Conservation (phyloP, 2,329 filamentous ascomycete genomes). For the Zymoseptoria passerinii region DNA sequence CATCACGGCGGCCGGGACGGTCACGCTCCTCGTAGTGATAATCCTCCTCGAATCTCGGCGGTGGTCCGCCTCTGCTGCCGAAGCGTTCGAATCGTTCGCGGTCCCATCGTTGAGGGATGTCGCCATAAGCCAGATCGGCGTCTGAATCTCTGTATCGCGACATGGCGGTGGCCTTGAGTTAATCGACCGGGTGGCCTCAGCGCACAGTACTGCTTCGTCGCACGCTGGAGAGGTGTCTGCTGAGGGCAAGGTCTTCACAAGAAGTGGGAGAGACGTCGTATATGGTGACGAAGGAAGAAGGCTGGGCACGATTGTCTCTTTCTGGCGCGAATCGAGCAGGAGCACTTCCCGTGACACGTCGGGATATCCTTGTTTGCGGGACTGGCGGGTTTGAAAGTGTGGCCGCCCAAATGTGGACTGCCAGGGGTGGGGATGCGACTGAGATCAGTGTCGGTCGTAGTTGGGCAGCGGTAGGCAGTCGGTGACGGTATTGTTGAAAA, state of each 20-base stretch:
- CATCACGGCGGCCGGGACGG: constrained; percentile 33
- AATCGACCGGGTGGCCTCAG: background rate
- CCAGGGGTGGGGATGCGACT: background rate
- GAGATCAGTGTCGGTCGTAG: too few relatives aligned
- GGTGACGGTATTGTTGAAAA: background rate
- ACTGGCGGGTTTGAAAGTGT: background rate
- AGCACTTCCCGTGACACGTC: background rate
- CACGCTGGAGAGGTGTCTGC: background rate
- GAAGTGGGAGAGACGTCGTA: background rate
- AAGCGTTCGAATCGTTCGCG: constrained; percentile 44
- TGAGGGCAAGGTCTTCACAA: background rate
- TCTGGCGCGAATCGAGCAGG: background rate
- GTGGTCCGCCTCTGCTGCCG: constrained; percentile 25
- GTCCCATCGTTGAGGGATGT: constrained; percentile 43
- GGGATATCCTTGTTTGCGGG: background rate
- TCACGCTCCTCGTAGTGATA: constrained; percentile 34
- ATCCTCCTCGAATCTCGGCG: constrained; percentile 34
- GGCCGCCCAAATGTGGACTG: background rate
- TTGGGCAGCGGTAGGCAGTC: background rate
- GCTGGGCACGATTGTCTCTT: background rate
- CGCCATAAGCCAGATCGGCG: constrained; percentile 37
- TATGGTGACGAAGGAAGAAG: background rate
- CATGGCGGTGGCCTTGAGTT: constrained; percentile 10
- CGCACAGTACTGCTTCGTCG: background rate
- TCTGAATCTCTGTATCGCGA: constrained; percentile 29